Evolutionary conservation across 345 rosid genomes (phyloP), one percentile per base, ranked within the genome.

Genomic region (Dovyalis caffra): DNA sequence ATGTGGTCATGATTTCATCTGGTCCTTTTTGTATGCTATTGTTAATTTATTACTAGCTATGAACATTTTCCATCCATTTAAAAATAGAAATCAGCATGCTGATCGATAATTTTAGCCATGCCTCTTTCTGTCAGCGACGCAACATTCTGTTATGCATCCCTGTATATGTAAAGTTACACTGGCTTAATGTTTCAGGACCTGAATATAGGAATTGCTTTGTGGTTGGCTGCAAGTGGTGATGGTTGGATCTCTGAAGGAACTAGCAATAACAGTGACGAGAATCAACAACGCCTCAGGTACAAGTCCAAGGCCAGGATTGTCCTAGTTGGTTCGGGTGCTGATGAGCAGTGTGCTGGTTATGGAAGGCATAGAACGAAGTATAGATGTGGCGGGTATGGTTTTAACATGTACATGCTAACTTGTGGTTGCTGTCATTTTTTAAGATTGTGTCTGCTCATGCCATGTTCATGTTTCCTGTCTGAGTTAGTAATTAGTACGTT

Each of bases 331-430:
- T 88, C 97, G 61, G 99, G 99, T 63, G 99, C 99, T 33, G 99
- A 95, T 82, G 96, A 95, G 80, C 98, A 93, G 76, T 95, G 99
- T 85, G 99, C 99, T 74, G 99, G 99, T 78, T 95, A 95, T 76
- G 97, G 98, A 73, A 85, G 98, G 73, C 98, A 95, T 76, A 91
- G 77, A 85, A 95, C 99, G 38, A 92, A 91, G 71, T 95, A 87
- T 72, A 82, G 87, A 85, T 71, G 87, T 70, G 93, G 89, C 69
- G 87, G 99, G 99, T 95, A 82, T 69, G 70, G 23, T n/a, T 69
- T 49, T 61, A 53, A 72, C 26, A 6, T 21, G 26, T 26, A 26
- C 18, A 57, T 57, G 9, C 62, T 20, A 25, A 57, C 62, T n/a
- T 57, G 28, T 2, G 28, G 10, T 10, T n/a, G 26, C 28, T 57